These are phyloP conservation scores for Cadophora gregata DNA, from an alignment of 2,329 filamentous ascomycete genomes.

Conservation along the genomic window DNA sequence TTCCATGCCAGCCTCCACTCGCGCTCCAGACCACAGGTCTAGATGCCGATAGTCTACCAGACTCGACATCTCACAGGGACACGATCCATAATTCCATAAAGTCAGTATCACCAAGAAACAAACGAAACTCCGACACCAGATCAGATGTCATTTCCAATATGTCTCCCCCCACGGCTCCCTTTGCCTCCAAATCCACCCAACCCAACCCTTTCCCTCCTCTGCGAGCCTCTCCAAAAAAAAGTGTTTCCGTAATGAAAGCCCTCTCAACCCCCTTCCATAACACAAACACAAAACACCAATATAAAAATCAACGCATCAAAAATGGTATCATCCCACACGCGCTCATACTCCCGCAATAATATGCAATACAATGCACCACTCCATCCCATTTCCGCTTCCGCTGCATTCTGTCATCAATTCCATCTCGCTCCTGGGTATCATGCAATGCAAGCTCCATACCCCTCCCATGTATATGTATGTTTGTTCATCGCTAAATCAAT, in stretches of 20 bases:
- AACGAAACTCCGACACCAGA: constrained; percentile 8
- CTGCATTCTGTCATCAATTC: neutral
- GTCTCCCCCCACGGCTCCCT: neutral
- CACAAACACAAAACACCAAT: neutral
- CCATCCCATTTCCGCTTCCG: neutral
- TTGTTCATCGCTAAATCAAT: constrained; percentile 13
- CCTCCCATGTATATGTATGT: constrained; percentile 4
- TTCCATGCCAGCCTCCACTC: too few species aligned
- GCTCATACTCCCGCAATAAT: constrained; percentile 5
- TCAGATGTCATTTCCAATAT: constrained; percentile 2
- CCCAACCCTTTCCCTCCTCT: neutral
- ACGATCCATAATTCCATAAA: neutral
- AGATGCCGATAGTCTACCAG: too few species aligned
- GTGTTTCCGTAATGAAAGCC: too few species aligned
- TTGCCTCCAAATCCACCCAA: neutral
- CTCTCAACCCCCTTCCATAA: neutral
- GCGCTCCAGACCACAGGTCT: too few species aligned
- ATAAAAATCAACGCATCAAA: neutral
- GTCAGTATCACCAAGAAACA: neutral
- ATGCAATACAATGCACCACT: constrained; percentile 1
- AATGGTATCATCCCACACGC: constrained; percentile 4
- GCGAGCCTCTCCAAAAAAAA: neutral
- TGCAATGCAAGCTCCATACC: constrained; percentile 3
- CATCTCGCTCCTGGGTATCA: constrained; percentile 7
- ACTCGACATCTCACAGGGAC: too few species aligned